phyloP scores from a whole-genome alignment of 768 basidiomycete species.

The Agrocybe chaxingu region DNA sequence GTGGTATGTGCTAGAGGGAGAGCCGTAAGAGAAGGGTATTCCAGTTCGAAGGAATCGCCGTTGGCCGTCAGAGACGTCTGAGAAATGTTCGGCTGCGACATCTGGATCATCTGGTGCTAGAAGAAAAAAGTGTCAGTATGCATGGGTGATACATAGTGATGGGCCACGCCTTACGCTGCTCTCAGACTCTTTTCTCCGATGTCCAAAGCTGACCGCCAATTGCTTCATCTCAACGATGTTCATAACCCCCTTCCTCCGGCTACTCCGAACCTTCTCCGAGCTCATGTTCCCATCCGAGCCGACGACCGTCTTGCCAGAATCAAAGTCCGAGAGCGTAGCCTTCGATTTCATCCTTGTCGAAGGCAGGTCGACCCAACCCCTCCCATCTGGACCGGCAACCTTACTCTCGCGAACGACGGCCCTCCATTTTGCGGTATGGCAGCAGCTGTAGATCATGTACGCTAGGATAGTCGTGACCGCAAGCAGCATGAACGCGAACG shows the following conservation, averaged over 20 bases:
- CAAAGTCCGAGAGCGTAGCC: not conserved
- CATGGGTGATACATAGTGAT: not conserved
- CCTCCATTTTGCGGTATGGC: conserved; percentile 16
- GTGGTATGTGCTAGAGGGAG: conserved; percentile 13
- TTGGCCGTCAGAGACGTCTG: conserved; percentile 2
- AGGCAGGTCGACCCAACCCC: not conserved
- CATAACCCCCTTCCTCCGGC: too few species aligned
- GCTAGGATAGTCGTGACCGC: conserved; percentile 14
- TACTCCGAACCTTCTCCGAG: too few species aligned
- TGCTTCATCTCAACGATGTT: too few species aligned
- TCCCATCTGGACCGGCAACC: not conserved
- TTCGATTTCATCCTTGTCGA: not conserved
- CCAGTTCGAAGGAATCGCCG: conserved; percentile 7
- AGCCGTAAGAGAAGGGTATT: conserved; percentile 9
- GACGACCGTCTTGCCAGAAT: too few species aligned
- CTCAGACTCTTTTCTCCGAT: conserved; percentile 2
- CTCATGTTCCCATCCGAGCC: too few species aligned
- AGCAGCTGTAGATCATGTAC: conserved; percentile 23
- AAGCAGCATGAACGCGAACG: conserved; percentile 21
- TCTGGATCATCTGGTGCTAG: conserved; percentile 1
- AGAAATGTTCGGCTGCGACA: conserved; percentile 6
- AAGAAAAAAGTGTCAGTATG: not conserved
- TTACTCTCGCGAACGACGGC: too few species aligned
- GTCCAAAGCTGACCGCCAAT: not conserved
- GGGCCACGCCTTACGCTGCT: conserved; percentile 3